These are phyloP conservation scores for Zopfia rhizophila DNA, from an alignment of 2,329 filamentous ascomycete species.

Conservation along the genomic window DNA sequence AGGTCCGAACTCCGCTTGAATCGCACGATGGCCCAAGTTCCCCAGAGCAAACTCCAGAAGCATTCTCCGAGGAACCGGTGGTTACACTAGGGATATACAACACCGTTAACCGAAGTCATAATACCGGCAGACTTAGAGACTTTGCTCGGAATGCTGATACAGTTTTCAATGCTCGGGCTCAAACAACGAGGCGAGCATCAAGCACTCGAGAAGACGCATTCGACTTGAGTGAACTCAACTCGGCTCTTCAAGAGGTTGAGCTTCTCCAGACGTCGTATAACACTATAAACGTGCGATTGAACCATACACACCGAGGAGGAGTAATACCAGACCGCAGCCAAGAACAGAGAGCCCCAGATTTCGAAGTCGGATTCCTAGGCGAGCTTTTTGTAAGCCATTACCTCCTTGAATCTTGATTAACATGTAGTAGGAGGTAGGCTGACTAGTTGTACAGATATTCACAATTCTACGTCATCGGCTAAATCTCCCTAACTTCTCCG, in stretches of 20 bases:
- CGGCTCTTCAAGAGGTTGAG: slow-evolving; percentile 6
- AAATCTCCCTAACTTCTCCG: slow-evolving; percentile 14
- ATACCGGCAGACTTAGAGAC: slow-evolving; percentile 1
- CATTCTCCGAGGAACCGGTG: too few species aligned
- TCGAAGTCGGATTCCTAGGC: slow-evolving; percentile 20
- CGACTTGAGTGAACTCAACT: slow-evolving; percentile 9
- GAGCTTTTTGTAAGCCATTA: slow-evolving; percentile 21
- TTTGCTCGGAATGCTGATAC: slow-evolving; percentile 3
- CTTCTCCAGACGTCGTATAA: too few species aligned
- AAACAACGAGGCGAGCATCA: neutral
- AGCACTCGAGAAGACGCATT: slow-evolving; percentile 1
- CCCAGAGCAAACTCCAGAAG: too few species aligned
- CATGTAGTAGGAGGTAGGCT: slow-evolving; percentile 10
- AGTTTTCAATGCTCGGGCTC: neutral
- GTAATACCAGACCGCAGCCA: slow-evolving; percentile 12
- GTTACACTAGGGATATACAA: too few species aligned
- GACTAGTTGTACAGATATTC: slow-evolving; percentile 12
- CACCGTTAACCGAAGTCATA: slow-evolving; percentile 5
- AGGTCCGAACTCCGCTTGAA: too few species aligned
- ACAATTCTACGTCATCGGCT: slow-evolving; percentile 13
- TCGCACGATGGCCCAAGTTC: too few species aligned
- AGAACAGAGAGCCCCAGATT: slow-evolving; percentile 15
- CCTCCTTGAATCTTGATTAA: too few species aligned
- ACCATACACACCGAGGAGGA: slow-evolving; percentile 3
- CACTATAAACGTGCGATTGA: too few species aligned